phyloP scores from a whole-genome alignment of 257 asterid species.

The Solanum microdontum region DNA sequence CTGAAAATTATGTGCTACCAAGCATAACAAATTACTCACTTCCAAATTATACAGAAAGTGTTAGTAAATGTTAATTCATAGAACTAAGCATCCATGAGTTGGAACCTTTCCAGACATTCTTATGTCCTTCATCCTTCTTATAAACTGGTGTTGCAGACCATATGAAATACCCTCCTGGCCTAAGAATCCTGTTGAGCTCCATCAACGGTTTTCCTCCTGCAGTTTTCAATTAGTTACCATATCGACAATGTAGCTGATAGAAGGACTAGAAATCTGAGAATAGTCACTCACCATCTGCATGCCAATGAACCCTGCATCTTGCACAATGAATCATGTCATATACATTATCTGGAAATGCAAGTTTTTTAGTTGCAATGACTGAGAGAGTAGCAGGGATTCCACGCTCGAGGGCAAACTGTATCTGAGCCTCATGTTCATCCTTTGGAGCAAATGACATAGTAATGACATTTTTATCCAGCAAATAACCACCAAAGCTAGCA shows the following conservation, averaged over 20 bases:
- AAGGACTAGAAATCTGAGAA: slow-evolving; percentile 2
- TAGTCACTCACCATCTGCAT: slow-evolving; percentile 57
- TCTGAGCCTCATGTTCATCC: slow-evolving; percentile 99
- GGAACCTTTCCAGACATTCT: slow-evolving; percentile 70
- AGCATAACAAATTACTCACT: neutral
- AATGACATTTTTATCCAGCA: slow-evolving; percentile 64
- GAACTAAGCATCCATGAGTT: neutral
- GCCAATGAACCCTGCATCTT: slow-evolving; percentile 97
- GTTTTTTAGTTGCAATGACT: slow-evolving; percentile 79
- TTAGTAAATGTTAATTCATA: neutral
- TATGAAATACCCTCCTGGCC: slow-evolving; percentile 94
- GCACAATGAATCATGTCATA: slow-evolving; percentile 91
- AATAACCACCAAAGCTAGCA: slow-evolving; percentile 94
- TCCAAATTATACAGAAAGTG: neutral
- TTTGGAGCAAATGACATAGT: slow-evolving; percentile 97
- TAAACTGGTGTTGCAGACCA: slow-evolving; percentile 99
- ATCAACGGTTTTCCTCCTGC: slow-evolving; percentile 84
- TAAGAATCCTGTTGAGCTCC: slow-evolving; percentile 85
- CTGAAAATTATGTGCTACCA: neutral
- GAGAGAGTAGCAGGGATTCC: slow-evolving; percentile 91
- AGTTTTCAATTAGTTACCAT: slow-evolving; percentile 7
- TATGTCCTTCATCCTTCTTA: slow-evolving; percentile 48
- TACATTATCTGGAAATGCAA: slow-evolving; percentile 69
- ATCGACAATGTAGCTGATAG: neutral
- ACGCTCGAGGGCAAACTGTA: slow-evolving; percentile 93